Base-by-base conservation (phyloP, 2,329 filamentous ascomycete genomes). In the Calonectria pseudoturangicola region DNA sequence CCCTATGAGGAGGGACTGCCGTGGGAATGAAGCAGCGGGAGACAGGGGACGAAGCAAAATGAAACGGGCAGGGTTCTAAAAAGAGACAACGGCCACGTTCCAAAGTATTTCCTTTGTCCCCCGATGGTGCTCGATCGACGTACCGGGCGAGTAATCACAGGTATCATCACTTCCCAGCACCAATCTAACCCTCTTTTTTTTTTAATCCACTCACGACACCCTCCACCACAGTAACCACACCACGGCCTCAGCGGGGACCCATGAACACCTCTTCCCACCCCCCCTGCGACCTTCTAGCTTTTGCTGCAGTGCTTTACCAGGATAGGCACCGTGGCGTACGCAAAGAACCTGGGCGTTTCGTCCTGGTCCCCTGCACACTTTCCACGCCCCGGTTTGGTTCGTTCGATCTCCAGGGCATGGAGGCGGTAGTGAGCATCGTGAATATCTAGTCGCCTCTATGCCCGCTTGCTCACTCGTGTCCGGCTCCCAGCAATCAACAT, bases 321-420 rank as follows among this genome's bases (percentile, higher is more conserved):
- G 45, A 69, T 30, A 47, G 66, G 58, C 58, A 56, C 64, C 39
- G 66, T 69, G 66, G 66, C 54, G 66, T 58, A 62, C 36, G n/a
- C 43, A 36, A 15, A 45, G 7, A 8, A 9, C 21, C 39, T 39
- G 56, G 66, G 51, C 10, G 58, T 51, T 58, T 58, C 56, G 36
- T 48, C 27, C 54, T 48, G n/a, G n/a, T 54, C 72, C 77, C 77
- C 76, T 79, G 77, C 67, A 62, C 45, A 66, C 13, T 74, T 75
- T 71, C 65, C 76, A 64, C 74, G 70, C 72, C 67, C 69, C n/a
- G 74, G 74, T 69, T 71, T 78, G 77, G 78, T 73, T 71, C 80
- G 80, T 73, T 71, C 80, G 80, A 81, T 81, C 80, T 71, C 36
- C 70, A 77, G 25, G 65, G 25, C 66, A 66, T 68, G 71, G 74